These are phyloP conservation scores for Neodidymelliopsis sp. DNA, from an alignment of 2,329 filamentous ascomycete species.

Conservation along the genomic window DNA sequence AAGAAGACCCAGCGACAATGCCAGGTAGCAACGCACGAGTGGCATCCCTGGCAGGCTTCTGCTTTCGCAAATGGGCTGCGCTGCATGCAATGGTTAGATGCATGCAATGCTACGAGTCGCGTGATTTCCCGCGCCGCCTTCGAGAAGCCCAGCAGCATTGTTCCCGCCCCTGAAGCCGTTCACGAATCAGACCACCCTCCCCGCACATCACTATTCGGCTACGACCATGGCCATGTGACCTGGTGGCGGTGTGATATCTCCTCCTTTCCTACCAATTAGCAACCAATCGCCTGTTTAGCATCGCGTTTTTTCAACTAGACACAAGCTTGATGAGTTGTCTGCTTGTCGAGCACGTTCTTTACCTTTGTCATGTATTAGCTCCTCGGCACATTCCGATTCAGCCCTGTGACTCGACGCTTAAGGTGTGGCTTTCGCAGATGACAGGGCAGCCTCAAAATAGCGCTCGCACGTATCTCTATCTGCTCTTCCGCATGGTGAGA, in stretches of 20 bases:
- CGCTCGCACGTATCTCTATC: slow-evolving; percentile 19
- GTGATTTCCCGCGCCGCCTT: slow-evolving; percentile 37
- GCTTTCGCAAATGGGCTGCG: slow-evolving; percentile 6
- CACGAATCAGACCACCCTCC: slow-evolving; percentile 36
- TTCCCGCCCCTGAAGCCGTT: slow-evolving; percentile 33
- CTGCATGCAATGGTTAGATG: slow-evolving; percentile 9
- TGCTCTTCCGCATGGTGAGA: slow-evolving; percentile 18
- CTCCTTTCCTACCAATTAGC: slow-evolving; percentile 13
- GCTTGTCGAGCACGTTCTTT: slow-evolving; percentile 12
- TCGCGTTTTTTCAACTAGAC: slow-evolving; percentile 4
- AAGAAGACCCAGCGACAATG: background rate
- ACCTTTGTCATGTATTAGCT: slow-evolving; percentile 3
- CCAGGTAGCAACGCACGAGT: slow-evolving; percentile 1
- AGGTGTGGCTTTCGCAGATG: slow-evolving; percentile 16
- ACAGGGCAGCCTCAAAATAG: slow-evolving; percentile 19
- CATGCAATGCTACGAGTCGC: slow-evolving; percentile 34
- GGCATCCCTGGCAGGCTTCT: slow-evolving; percentile 9
- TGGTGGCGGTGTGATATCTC: slow-evolving; percentile 44
- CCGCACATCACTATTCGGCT: slow-evolving; percentile 28
- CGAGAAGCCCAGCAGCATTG: slow-evolving; percentile 37
- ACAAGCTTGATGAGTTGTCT: slow-evolving; percentile 12
- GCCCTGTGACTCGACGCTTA: slow-evolving; percentile 5
- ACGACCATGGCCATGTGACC: slow-evolving; percentile 39
- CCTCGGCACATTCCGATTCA: slow-evolving; percentile 11
- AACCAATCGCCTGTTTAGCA: slow-evolving; percentile 28